Conservation (phyloP, 768 basidiomycete genomes). For the Mycena haematopus region DNA sequence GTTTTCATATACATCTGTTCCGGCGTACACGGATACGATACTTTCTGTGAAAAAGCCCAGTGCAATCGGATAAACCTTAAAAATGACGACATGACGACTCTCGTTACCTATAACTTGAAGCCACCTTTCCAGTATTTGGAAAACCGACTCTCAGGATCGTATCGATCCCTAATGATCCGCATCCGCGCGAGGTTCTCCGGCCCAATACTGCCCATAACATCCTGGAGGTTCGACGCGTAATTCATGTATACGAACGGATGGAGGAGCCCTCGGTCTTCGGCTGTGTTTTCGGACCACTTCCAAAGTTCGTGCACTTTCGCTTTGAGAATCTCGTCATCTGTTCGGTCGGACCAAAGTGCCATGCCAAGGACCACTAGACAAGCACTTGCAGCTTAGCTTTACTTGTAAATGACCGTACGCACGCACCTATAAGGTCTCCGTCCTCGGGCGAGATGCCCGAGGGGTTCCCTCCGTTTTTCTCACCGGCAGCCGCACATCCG, state of each 20-base stretch:
- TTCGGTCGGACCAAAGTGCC: constrained; percentile 25
- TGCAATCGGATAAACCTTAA: neutral
- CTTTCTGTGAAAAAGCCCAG: neutral
- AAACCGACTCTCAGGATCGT: constrained; percentile 22
- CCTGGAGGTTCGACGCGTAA: constrained; percentile 21
- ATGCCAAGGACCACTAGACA: constrained; percentile 25
- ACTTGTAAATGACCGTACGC: neutral
- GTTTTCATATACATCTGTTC: neutral
- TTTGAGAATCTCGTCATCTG: constrained; percentile 28
- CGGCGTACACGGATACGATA: neutral
- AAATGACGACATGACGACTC: neutral
- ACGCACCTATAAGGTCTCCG: constrained; percentile 26
- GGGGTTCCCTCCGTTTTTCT: constrained; percentile 27
- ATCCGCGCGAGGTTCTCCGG: constrained; percentile 14
- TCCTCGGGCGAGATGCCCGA: constrained; percentile 24
- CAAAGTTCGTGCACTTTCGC: constrained; percentile 14
- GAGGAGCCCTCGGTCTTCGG: constrained; percentile 22
- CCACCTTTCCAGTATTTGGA: constrained; percentile 24
- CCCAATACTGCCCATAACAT: constrained; percentile 22
- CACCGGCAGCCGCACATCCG: constrained; percentile 14
- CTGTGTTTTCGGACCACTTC: constrained; percentile 22
- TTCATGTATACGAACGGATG: constrained; percentile 29
- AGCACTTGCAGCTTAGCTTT: neutral
- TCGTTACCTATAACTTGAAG: constrained; percentile 19
- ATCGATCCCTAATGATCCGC: constrained; percentile 9